phyloP scores from a whole-genome alignment of 2,329 filamentous ascomycete genomes.

The Pyricularia grisea region DNA sequence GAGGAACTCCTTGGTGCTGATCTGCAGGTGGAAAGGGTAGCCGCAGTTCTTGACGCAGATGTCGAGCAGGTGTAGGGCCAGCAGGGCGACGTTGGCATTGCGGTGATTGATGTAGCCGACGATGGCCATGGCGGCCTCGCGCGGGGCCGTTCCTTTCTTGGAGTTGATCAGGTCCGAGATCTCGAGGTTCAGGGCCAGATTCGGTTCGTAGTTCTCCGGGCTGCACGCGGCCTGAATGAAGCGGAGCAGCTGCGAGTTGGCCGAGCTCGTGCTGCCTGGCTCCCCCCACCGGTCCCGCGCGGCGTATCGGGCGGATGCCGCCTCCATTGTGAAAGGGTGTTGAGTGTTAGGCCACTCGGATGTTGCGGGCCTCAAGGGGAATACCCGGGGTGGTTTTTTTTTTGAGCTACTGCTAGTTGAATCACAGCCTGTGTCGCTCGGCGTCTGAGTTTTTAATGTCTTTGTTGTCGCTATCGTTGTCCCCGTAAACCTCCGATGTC shows the following conservation, averaged over 20 bases:
- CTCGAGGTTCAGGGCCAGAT: conserved; percentile 91
- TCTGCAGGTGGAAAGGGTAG: conserved; percentile 97
- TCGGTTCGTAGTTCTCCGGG: conserved; percentile 95
- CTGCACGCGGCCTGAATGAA: conserved; percentile 96
- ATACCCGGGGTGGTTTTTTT: background rate
- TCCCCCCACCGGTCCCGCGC: conserved; percentile 88
- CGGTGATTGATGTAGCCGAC: conserved; percentile 94
- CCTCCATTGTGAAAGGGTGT: conserved; percentile 59
- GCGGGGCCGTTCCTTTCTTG: conserved; percentile 92
- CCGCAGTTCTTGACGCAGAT: conserved; percentile 99
- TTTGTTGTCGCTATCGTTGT: background rate
- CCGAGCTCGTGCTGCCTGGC: conserved; percentile 54
- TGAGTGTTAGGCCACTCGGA: background rate
- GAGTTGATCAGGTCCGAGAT: conserved; percentile 93
- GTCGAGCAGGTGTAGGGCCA: conserved; percentile 86
- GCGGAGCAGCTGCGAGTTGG: conserved; percentile 80
- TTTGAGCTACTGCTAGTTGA: background rate
- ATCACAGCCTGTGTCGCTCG: background rate
- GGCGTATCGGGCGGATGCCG: conserved; percentile 89
- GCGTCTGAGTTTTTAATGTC: background rate
- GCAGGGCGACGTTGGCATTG: conserved; percentile 87
- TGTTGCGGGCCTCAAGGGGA: background rate
- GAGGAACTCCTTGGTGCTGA: conserved; percentile 96
- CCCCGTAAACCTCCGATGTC: background rate
- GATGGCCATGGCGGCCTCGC: conserved; percentile 88